Base-by-base conservation (phyloP, 768 basidiomycete genomes). In the Pisolithus marmoratus region DNA sequence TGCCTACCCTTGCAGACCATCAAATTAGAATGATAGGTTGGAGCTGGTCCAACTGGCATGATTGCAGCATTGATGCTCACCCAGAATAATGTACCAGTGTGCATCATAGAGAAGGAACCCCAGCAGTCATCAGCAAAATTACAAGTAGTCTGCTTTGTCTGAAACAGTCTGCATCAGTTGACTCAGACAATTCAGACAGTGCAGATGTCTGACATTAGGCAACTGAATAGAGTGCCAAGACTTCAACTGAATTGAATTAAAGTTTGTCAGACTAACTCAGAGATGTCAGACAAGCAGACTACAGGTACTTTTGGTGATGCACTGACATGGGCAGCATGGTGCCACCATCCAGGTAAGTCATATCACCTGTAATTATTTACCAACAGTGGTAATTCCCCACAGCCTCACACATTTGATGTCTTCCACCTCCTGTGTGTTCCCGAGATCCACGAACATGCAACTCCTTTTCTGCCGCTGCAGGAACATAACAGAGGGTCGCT, bases 381-480 rank as follows among this genome's bases (percentile, higher is more conserved):
- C 14, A 11, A 22, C 40, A 20, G n/a, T 22, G 24, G 5, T 27
- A 8, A 27, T 27, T 27, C 26, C 26, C 36, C 26, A 37, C 53
- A 77, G 73, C 74, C 74, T 14, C 71, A 76, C 9, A 69, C 76
- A 6, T 63, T 77, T 26, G 77, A 81, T 57, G 55, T 75, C 4
- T 74, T 76, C 49, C 63, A 69, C 17, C 64, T 66, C 43, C 65
- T 80, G 27, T 62, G 71, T 12, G 65, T 70, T 19, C 70, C 71
- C 23, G 68, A 74, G n/a, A 65, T 74, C 6, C 27, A 71, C 43
- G 60, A 69, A 36, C 57, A 24, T n/a, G 64, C 68, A n/a, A 67
- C 54, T 20, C 52, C 54, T 1, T 49, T 66, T 2, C 53, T 61
- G 6, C 63, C 63, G 1, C 61, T 72, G 3, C 69, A 64, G 7